Conservation (phyloP, 2,329 filamentous ascomycete species). For the Xylariales sp. region DNA sequence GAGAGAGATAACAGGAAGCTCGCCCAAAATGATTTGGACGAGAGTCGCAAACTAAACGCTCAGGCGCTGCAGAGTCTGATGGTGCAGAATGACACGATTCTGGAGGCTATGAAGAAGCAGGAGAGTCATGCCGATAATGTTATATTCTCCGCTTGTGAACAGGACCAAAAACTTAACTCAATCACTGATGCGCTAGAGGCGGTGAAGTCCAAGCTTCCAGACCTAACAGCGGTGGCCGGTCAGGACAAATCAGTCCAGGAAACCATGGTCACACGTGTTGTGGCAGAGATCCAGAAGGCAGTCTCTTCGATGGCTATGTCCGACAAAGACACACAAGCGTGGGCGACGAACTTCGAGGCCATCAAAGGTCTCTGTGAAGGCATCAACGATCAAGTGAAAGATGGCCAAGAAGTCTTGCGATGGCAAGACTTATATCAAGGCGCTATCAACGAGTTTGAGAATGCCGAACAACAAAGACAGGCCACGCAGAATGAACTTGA, state of each 20-base stretch:
- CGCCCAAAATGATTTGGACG: slow-evolving; percentile 5
- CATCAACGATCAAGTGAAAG: neutral
- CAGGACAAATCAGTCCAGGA: neutral
- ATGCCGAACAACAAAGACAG: too few relatives aligned
- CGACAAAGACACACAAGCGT: neutral
- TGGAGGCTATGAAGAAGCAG: slow-evolving; percentile 3
- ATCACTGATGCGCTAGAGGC: neutral
- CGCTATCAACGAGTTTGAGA: neutral
- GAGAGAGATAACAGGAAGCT: slow-evolving; percentile 1
- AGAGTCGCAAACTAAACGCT: slow-evolving; percentile 1
- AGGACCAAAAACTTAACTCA: neutral
- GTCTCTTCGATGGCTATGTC: too few relatives aligned
- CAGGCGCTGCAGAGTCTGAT: neutral
- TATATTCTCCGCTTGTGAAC: neutral
- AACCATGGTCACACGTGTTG: neutral
- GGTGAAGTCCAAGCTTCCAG: neutral
- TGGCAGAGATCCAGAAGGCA: neutral
- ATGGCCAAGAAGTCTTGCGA: neutral
- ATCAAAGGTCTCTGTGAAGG: neutral
- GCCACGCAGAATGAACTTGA: neutral
- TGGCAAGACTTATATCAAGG: neutral
- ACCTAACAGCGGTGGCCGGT: neutral
- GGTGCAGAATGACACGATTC: slow-evolving; percentile 7
- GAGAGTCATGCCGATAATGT: neutral
- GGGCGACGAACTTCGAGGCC: neutral